A percentile compares a stretch with the other conserved stretches of the same genome.
These are phyloP conservation scores for Pichia terricola DNA, from an alignment of 1,139 yeast genomes.

Conservation along the genomic window DNA sequence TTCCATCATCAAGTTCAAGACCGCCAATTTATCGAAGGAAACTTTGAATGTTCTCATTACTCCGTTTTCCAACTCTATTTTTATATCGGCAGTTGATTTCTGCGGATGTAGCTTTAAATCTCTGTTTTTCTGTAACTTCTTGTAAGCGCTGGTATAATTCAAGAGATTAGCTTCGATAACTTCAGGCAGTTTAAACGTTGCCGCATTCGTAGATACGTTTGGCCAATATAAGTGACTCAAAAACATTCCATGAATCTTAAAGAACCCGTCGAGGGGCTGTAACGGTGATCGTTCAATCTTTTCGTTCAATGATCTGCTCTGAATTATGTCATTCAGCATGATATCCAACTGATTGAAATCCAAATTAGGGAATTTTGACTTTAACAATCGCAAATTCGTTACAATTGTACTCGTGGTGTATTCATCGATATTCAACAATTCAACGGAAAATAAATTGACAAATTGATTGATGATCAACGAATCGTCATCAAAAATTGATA, in stretches of 20 bases:
- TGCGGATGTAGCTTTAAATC: slow-evolving; percentile 48
- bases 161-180: slow-evolving; percentile 31
- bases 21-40: slow-evolving; percentile 61
- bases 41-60: slow-evolving; percentile 37
- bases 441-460: slow-evolving; percentile 52
- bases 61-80: slow-evolving; percentile 38
- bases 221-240: slow-evolving; percentile 44
- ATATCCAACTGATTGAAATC: slow-evolving; percentile 62
- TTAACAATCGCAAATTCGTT: slow-evolving; percentile 39
- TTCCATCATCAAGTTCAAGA: slow-evolving; percentile 32
- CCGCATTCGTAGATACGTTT: slow-evolving; percentile 27
- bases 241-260: slow-evolving; percentile 28
- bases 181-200: slow-evolving; percentile 36
- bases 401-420: slow-evolving; percentile 36
- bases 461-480: slow-evolving; percentile 69
- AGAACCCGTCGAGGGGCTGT: not conserved
- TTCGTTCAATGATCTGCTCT: slow-evolving; percentile 36
- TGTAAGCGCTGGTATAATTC: slow-evolving; percentile 32
- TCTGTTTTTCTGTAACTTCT: slow-evolving; percentile 44
- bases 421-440: slow-evolving; percentile 40
- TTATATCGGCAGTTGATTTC: slow-evolving; percentile 54
- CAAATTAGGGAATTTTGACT: slow-evolving; percentile 34
- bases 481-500: slow-evolving; percentile 71
- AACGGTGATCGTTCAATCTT: slow-evolving; percentile 9
- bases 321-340: slow-evolving; percentile 71